phyloP scores from a whole-genome alignment of 164 flowering plant genomes.

The Nymphaea thermarum region DNA sequence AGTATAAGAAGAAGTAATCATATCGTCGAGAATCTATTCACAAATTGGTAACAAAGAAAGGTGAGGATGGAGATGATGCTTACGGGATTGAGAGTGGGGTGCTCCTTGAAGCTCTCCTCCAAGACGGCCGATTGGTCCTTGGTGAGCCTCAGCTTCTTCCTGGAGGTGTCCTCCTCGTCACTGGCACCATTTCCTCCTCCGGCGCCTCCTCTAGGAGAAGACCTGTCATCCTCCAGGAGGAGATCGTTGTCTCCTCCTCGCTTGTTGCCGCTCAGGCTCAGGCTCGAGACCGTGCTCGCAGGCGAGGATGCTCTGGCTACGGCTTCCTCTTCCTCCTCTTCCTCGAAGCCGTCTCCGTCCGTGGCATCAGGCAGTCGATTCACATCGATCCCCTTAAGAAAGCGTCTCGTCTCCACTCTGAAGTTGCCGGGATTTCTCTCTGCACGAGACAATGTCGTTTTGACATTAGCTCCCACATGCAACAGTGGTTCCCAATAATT shows the following conservation, averaged over 20 bases:
- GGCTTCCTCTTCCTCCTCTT: constrained; percentile 1
- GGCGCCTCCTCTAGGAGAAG: constrained; percentile 39
- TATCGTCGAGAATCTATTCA: neutral
- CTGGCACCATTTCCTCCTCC: constrained; percentile 5
- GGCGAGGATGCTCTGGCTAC: constrained; percentile 17
- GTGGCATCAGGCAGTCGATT: constrained; percentile 8
- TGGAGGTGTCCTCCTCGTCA: constrained; percentile 52
- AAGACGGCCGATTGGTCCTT: constrained; percentile 73
- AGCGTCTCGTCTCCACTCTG: constrained; percentile 4
- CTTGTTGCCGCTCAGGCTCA: constrained; percentile 31
- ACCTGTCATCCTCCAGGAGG: constrained; percentile 22
- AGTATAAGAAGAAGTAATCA: too few relatives aligned
- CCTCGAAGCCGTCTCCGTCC: neutral
- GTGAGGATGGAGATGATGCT: constrained; percentile 7
- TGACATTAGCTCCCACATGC: neutral
- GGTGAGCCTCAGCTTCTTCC: constrained; percentile 71
- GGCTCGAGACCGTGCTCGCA: constrained; percentile 61
- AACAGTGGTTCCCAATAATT: neutral
- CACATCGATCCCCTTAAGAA: constrained; percentile 15
- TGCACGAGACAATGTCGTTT: neutral
- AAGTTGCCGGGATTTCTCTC: neutral
- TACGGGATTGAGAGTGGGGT: constrained; percentile 76
- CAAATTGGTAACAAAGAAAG: neutral
- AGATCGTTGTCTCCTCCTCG: constrained; percentile 17
- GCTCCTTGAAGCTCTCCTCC: constrained; percentile 85